Evolutionary conservation across 192 early-diverging fungal genomes (phyloP).

Genomic region (Jimgerdemannia flammicorona): DNA sequence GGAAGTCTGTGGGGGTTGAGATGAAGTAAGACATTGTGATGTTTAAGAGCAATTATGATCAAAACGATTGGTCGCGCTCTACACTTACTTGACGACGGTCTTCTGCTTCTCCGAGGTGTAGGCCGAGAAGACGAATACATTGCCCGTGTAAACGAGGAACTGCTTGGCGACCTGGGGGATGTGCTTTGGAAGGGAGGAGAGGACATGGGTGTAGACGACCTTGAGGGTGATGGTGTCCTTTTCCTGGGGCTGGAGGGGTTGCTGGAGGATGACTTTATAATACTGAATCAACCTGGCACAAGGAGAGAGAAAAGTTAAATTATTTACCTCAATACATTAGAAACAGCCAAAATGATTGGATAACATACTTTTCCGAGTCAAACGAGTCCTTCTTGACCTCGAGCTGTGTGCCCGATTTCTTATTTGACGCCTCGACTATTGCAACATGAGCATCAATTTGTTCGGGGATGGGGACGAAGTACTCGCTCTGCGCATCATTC

Average conservation of each 20-base stretch:
- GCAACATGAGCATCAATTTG: conserved; percentile 27
- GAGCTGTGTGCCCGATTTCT: conserved; percentile 34
- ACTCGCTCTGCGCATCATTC: conserved; percentile 30
- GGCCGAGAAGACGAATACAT: conserved; percentile 55
- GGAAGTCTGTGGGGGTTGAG: conserved; percentile 26
- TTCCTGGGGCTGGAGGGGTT: conserved; percentile 48
- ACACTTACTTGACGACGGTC: conserved; percentile 70
- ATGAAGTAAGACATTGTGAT: conserved; percentile 1
- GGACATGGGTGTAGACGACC: conserved; percentile 33
- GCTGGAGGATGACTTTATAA: conserved; percentile 44
- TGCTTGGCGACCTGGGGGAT: conserved; percentile 68
- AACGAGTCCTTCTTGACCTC: conserved; percentile 26
- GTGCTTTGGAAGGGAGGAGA: conserved; percentile 48
- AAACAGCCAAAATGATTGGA: background rate
- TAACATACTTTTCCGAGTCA: conserved; percentile 18
- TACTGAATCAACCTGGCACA: conserved; percentile 26
- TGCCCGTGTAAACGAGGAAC: conserved; percentile 55
- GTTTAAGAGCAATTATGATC: background rate
- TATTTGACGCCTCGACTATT: conserved; percentile 35
- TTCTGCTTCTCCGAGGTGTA: conserved; percentile 74
- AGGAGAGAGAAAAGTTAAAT: conserved; percentile 1
- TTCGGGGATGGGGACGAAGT: conserved; percentile 42
- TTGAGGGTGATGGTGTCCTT: conserved; percentile 60
- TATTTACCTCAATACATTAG: background rate
- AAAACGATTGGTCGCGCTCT: background rate